A percentile compares a stretch with the other conserved stretches of the same genome.
phyloP scores from a whole-genome alignment of 2,329 filamentous ascomycete species.

The Westerdykella aurantiaca region DNA sequence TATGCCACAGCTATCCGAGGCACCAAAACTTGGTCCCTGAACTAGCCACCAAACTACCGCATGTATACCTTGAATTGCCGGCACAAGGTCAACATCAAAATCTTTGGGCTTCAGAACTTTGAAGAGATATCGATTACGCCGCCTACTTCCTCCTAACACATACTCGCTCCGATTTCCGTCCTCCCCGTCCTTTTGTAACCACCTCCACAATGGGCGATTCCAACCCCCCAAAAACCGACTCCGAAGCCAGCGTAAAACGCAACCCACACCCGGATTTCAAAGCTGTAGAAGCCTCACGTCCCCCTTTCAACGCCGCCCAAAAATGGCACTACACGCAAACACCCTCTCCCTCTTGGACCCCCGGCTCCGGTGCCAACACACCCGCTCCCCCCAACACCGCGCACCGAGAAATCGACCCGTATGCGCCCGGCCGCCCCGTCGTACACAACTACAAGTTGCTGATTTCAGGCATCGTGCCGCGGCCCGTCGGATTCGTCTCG shows the following conservation, averaged over 20 bases:
- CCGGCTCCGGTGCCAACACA: conserved; percentile 61
- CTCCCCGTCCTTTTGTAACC: too few species aligned
- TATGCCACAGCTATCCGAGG: too few species aligned
- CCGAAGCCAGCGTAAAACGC: conserved; percentile 48
- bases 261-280: conserved; percentile 74
- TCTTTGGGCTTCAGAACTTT: not conserved
- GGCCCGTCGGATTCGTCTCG: conserved; percentile 66
- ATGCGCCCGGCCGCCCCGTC: conserved; percentile 61
- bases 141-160: too few species aligned
- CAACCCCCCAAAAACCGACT: conserved; percentile 37
- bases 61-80: too few species aligned
- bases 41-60: too few species aligned
- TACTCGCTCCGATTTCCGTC: too few species aligned
- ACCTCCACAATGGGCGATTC: not conserved
- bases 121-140: too few species aligned
- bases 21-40: too few species aligned
- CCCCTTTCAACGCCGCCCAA: conserved; percentile 50
- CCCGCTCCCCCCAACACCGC: conserved; percentile 47
- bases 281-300: conserved; percentile 59
- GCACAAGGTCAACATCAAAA: not conserved
- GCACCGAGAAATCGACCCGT: conserved; percentile 77
- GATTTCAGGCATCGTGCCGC: conserved; percentile 74
- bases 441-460: conserved; percentile 86
- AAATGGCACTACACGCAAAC: conserved; percentile 58
- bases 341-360: conserved; percentile 58